phyloP scores from a whole-genome alignment of 1,139 yeast species.

The Saccharomyces hybrid region DNA sequence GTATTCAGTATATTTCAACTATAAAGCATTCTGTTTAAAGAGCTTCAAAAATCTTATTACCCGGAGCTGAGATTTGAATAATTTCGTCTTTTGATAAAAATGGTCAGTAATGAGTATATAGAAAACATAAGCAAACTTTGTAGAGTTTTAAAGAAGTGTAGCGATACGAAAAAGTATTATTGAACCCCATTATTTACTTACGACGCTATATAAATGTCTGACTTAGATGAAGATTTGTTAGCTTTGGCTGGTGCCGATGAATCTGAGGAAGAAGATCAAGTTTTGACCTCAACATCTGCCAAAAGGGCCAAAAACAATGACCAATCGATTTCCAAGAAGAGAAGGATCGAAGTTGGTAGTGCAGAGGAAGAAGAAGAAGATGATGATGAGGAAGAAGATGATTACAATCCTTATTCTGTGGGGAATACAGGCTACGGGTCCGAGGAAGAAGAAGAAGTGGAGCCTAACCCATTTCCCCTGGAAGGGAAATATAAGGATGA shows the following conservation, averaged over 20 bases:
- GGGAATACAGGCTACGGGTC: constrained; percentile 13
- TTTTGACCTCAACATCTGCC: constrained; percentile 20
- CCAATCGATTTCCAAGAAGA: constrained; percentile 23
- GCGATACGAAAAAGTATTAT: not conserved
- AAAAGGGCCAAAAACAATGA: constrained; percentile 25
- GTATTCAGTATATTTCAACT: not conserved
- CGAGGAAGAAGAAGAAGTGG: constrained; percentile 28
- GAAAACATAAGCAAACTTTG: not conserved
- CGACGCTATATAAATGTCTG: constrained; percentile 35
- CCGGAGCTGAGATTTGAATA: not conserved
- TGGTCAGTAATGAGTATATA: not conserved
- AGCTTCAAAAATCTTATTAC: not conserved
- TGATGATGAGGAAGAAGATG: constrained; percentile 24
- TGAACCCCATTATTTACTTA: not conserved
- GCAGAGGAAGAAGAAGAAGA: constrained; percentile 33
- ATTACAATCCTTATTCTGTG: constrained; percentile 29
- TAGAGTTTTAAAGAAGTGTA: not conserved
- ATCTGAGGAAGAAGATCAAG: constrained; percentile 34
- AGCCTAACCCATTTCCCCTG: constrained; percentile 74
- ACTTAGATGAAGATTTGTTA: constrained; percentile 80
- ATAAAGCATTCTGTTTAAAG: too few species aligned
- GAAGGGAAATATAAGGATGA: constrained; percentile 88
- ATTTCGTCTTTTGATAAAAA: not conserved
- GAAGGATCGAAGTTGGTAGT: constrained; percentile 31
- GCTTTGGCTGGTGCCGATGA: constrained; percentile 78